Percentiles rank a stretch among this genome's conserved stretches.
Evolutionary conservation across 768 basidiomycete species (phyloP).

Genomic region (Coprinopsis cinerea): DNA sequence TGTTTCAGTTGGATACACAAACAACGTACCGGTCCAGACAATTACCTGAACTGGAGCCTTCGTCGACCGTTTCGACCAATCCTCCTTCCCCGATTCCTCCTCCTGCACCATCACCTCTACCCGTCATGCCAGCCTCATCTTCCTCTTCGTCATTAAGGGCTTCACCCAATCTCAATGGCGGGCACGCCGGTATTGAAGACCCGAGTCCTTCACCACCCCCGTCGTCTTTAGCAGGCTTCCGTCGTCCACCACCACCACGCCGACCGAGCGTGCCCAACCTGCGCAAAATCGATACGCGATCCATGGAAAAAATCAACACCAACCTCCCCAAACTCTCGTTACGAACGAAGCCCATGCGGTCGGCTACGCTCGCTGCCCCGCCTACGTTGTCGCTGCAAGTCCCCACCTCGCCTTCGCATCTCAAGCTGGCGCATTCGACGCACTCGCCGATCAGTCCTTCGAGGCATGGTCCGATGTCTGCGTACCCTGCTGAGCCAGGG

Average conservation of each 20-base stretch:
- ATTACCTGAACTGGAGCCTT: conserved; percentile 55
- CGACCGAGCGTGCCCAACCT: conserved; percentile 58
- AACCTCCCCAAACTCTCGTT: conserved; percentile 55
- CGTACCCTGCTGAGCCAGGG: conserved; percentile 22
- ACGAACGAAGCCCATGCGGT: conserved; percentile 51
- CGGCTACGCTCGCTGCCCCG: conserved; percentile 53
- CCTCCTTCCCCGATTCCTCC: conserved; percentile 25
- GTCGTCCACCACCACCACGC: conserved; percentile 43
- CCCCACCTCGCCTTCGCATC: conserved; percentile 51
- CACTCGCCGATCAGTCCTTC: conserved; percentile 43
- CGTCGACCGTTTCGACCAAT: conserved; percentile 28
- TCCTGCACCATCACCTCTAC: conserved; percentile 43
- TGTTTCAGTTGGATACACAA: conserved; percentile 66
- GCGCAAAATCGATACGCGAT: conserved; percentile 55
- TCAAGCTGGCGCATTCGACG: conserved; percentile 54
- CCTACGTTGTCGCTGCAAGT: conserved; percentile 34
- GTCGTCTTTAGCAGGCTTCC: conserved; percentile 48
- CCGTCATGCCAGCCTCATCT: conserved; percentile 48
- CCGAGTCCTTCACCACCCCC: conserved; percentile 61
- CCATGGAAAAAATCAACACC: conserved; percentile 40
- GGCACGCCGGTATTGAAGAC: conserved; percentile 28
- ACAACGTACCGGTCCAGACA: conserved; percentile 44
- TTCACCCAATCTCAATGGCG: conserved; percentile 4
- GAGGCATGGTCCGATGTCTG: conserved; percentile 34
- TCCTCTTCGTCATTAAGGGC: conserved; percentile 20